Evolutionary conservation across 805 yeast species (phyloP).

Genomic region (Vanderwaltozyma polyspora): DNA sequence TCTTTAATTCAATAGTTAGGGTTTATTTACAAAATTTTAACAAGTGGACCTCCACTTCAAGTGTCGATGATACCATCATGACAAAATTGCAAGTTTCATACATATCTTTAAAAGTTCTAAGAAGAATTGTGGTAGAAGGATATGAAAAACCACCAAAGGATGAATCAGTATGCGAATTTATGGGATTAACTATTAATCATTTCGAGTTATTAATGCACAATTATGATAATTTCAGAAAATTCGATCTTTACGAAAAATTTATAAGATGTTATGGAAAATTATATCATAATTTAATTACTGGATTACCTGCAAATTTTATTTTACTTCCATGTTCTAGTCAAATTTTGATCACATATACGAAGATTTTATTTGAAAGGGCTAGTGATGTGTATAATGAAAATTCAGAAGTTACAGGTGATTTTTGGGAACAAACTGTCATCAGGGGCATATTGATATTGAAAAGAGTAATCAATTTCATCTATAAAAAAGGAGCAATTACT

Average conservation of each 20-base stretch:
- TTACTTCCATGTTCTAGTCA: constrained; percentile 53
- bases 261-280: constrained; percentile 68
- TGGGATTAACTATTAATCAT: constrained; percentile 46
- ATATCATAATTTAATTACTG: constrained; percentile 45
- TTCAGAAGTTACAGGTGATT: constrained; percentile 38
- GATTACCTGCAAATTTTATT: constrained; percentile 60
- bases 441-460: constrained; percentile 56
- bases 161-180: constrained; percentile 43
- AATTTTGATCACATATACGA: constrained; percentile 50
- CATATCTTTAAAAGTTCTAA: constrained; percentile 57
- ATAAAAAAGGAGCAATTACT: constrained; percentile 56
- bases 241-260: constrained; percentile 49
- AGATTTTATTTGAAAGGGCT: constrained; percentile 54
- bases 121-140: constrained; percentile 69
- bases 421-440: constrained; percentile 69
- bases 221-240: constrained; percentile 37
- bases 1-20: constrained; percentile 49
- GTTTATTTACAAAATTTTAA: constrained; percentile 50
- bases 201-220: constrained; percentile 43
- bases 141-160: constrained; percentile 58
- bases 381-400: constrained; percentile 47
- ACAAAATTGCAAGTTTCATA: constrained; percentile 61
- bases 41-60: constrained; percentile 45
- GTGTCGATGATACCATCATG: constrained; percentile 4
- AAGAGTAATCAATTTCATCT: constrained; percentile 47